Evolutionary conservation across 192 early-diverging fungal species (phyloP), one percentile per base, ranked within the genome.

Genomic region (Gonapodya prolifera): DNA sequence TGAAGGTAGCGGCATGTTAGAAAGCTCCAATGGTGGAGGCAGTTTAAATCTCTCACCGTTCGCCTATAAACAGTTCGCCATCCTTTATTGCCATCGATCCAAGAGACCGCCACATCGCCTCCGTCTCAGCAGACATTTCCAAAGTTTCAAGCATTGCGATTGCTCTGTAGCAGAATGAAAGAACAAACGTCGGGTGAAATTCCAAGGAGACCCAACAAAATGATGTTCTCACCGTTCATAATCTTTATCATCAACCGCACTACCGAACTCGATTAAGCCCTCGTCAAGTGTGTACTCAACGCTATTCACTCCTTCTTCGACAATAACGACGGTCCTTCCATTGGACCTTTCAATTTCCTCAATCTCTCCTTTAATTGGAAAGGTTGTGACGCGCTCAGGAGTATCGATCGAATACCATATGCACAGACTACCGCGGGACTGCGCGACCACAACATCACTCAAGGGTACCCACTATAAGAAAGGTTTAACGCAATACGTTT

Each of bases 211-310:
- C 32, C 81, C 13, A 34, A 79, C 31, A 0, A n/a, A n/a, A n/a
- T n/a, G n/a, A n/a, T n/a, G 2, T 18, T 1, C 75, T 1, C 34
- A 89, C 87, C 87, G 77, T 34, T 90, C 89, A 81, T 85, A 90
- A 77, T 90, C 88, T 71, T 86, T 85, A 77, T 90, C 89, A 70
- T 90, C 89, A 69, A 90, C 70, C 23, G 88, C 88, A 2, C 85
- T 85, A 1, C 89, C 89, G 81, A 90, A 90, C 82, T 90, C 89
- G 76, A 90, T 90, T 79, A 90, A 77, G 30, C 88, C 86, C 78
- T 90, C 89, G 77, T 90, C 89, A 16, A 90, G 82, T 1, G 89
- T 89, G 77, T 90, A 90, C 0, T 88, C 87, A 16, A 90, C 89
- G 1, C 86, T 90, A 73, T 90, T 90, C 1, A 90, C 86, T 33